These are phyloP conservation scores for Achaetomiella virescens DNA, from an alignment of 495 filamentous ascomycete genomes.

Conservation along the genomic window DNA sequence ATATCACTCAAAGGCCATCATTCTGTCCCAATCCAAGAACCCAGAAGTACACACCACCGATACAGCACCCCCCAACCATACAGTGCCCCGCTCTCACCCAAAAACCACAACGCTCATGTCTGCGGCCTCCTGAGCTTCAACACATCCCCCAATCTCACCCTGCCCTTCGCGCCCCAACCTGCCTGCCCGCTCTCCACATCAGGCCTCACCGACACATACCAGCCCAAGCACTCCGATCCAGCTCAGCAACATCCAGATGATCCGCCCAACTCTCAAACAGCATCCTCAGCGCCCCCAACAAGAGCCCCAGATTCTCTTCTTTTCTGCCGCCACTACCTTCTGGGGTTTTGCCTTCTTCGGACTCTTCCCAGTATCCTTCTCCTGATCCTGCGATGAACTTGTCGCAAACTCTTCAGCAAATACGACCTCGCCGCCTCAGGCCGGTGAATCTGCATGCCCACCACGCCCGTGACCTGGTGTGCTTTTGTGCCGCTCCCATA, in stretches of 20 bases:
- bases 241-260: conserved; percentile 50
- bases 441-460: conserved; percentile 58
- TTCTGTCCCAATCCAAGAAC: too few species aligned
- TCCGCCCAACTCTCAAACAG: conserved; percentile 65
- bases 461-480: conserved; percentile 20
- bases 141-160: conserved; percentile 59
- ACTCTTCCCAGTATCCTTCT: neutral
- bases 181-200: conserved; percentile 62
- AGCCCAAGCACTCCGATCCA: conserved; percentile 72
- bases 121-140: conserved; percentile 46
- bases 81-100: neutral
- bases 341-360: conserved; percentile 35
- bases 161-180: conserved; percentile 78
- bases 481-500: conserved; percentile 15
- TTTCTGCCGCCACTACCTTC: conserved; percentile 46
- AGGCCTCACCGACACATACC: conserved; percentile 71
- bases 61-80: neutral
- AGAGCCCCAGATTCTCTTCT: conserved; percentile 56
- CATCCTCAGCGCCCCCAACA: conserved; percentile 61
- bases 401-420: conserved; percentile 54
- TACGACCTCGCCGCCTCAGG: conserved; percentile 58
- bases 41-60: too few species aligned
- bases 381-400: conserved; percentile 13
- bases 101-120: too few species aligned
- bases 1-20: too few species aligned